Conservation (phyloP, 2,329 filamentous ascomycete genomes). For the Xylariaceae sp. region DNA sequence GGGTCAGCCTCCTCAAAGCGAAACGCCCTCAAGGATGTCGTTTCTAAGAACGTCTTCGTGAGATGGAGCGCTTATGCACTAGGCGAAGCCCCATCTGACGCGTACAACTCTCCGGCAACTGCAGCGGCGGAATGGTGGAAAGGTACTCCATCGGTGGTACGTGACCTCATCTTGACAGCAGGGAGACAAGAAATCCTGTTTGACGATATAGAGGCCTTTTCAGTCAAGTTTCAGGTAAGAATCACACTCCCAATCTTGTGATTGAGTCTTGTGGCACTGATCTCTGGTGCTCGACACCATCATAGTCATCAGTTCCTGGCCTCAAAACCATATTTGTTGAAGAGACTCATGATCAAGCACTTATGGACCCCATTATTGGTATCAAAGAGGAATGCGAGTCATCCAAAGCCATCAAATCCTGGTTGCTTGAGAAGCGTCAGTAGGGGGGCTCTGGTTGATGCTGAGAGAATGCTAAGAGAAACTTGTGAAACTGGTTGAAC, state of each 20-base stretch:
- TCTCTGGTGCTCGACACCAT: too few species aligned
- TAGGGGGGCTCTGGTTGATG: not conserved
- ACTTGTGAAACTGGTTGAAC: too few species aligned
- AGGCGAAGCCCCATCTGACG: not conserved
- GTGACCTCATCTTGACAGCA: not conserved
- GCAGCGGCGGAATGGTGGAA: not conserved
- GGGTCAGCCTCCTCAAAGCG: not conserved
- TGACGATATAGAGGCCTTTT: not conserved
- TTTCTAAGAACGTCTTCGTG: not conserved
- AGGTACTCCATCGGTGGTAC: not conserved
- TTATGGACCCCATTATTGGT: not conserved
- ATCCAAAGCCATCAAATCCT: not conserved
- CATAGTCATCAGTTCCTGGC: not conserved
- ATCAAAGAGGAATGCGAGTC: not conserved
- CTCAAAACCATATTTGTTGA: not conserved
- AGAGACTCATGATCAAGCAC: not conserved
- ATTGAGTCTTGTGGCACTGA: too few species aligned
- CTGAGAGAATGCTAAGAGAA: too few species aligned
- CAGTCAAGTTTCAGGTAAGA: not conserved
- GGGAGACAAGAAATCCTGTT: not conserved
- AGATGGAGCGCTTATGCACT: not conserved
- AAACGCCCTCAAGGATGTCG: not conserved
- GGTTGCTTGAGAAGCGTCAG: not conserved
- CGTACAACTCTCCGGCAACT: not conserved
- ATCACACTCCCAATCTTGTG: not conserved